phyloP scores from a whole-genome alignment of 2,329 filamentous ascomycete genomes.

The Niveomyces coronatus region DNA sequence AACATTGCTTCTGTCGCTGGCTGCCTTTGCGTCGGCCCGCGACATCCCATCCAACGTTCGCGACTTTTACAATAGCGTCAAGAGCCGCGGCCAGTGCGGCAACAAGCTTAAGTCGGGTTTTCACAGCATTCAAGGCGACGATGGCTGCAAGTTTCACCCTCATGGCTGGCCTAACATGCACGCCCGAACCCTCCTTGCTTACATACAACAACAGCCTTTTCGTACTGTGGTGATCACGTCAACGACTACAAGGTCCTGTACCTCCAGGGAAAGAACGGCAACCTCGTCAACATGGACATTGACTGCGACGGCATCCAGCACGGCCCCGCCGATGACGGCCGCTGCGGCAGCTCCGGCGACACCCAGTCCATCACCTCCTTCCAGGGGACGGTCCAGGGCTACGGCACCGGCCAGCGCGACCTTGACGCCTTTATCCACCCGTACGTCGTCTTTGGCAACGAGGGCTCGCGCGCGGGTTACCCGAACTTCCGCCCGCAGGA shows the following conservation, averaged over 20 bases:
- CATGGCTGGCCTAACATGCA: neutral
- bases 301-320: conserved; percentile 45
- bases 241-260: conserved; percentile 34
- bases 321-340: conserved; percentile 29
- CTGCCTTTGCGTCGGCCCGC: conserved; percentile 16
- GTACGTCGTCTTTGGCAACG: conserved; percentile 40
- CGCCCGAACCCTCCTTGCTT: neutral
- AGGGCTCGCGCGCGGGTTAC: conserved; percentile 17
- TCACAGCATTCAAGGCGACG: conserved; percentile 26
- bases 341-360: conserved; percentile 33
- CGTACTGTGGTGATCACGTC: conserved; percentile 38
- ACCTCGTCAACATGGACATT: conserved; percentile 45
- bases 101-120: conserved; percentile 29
- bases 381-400: conserved; percentile 25
- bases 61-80: conserved; percentile 30
- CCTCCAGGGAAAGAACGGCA: conserved; percentile 30
- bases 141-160: conserved; percentile 21
- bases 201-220: conserved; percentile 17
- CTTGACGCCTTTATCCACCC: conserved; percentile 35
- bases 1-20: conserved; percentile 16
- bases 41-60: conserved; percentile 31
- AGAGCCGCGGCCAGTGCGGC: conserved; percentile 26
- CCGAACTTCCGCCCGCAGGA: conserved; percentile 25
- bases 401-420: conserved; percentile 23
- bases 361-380: conserved; percentile 40